phyloP scores from a whole-genome alignment of 345 rosid genomes.

The Eucalyptus caleyi region DNA sequence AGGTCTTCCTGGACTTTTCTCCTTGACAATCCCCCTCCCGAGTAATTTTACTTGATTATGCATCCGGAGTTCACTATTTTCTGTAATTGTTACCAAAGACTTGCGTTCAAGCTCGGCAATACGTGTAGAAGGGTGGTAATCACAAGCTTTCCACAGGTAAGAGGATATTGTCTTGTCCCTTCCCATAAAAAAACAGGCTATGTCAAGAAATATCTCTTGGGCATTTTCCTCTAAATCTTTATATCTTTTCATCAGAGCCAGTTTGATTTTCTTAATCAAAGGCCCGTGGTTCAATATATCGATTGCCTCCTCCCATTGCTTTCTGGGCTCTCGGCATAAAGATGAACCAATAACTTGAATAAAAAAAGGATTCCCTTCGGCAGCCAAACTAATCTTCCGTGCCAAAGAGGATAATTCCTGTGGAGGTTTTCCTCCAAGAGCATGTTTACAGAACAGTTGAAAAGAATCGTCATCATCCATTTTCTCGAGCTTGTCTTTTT shows the following conservation, averaged over 20 bases:
- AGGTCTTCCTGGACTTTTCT: too few relatives aligned
- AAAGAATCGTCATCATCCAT: fast-evolving
- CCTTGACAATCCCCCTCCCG: fast-evolving
- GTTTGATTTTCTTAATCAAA: fast-evolving
- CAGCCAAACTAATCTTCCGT: fast-evolving
- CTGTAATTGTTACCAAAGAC: too few relatives aligned
- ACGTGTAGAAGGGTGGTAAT: fast-evolving
- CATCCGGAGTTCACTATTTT: fast-evolving
- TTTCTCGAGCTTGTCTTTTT: too few relatives aligned
- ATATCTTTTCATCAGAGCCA: too few relatives aligned
- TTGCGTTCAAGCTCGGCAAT: fast-evolving
- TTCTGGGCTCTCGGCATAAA: fast-evolving
- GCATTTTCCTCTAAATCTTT: fast-evolving
- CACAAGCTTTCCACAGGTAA: too few relatives aligned
- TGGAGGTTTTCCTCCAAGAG: fast-evolving
- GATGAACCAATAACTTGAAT: fast-evolving
- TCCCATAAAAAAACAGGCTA: too few relatives aligned
- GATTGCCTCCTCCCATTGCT: fast-evolving
- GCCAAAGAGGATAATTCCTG: too few relatives aligned
- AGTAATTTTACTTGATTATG: too few relatives aligned
- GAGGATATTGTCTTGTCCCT: too few relatives aligned
- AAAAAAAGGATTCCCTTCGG: fast-evolving
- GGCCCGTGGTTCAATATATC: fast-evolving
- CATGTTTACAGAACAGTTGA: too few relatives aligned
- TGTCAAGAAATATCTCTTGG: too few relatives aligned